Base-by-base conservation (phyloP, 2,329 filamentous ascomycete species). In the Falciphora oryzae region DNA sequence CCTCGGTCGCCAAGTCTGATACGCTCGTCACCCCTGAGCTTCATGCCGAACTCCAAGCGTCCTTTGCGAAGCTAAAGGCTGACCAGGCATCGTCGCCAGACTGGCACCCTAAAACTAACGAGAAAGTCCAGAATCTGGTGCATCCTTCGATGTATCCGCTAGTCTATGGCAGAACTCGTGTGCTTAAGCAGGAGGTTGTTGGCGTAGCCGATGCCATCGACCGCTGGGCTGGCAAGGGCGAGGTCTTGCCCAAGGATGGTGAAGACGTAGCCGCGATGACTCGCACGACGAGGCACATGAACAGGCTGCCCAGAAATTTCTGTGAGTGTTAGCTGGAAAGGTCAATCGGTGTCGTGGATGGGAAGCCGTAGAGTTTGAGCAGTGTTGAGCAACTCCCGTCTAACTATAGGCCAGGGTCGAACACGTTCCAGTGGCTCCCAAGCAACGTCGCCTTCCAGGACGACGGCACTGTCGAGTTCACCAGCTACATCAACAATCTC, bases 121-220 rank as follows among this genome's bases (percentile, higher is more conserved):
- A 78, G 1, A 79, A 77, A 68, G 84, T 89, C 1, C 79, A 83
- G 6, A 81, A 88, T 69, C 74, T 89, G 4, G 79, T 89, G 22
- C 81, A 88, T 68, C 84, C 85, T 7, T 87, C 83, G 2, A 74
- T 88, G 65, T 88, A 81, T 66, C 84, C 85, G 0, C 72, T 88
- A 0, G 73, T 84, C 1, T 84, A 82, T 65, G 71, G 71, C 63
- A 63, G 62, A 13, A 66, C 68, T 13, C 63, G 31, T 14, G 69
- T 65, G 7, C 75, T 81, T 5, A 69, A 82, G 53, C 59, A 65
- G 1, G 70, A 75, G 0, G 73, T 71, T 0, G 75, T 76, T 8
- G 70, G 71, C 2, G 65, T 72, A 0, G 63, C 66, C 3, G 68
- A 72, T 61, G 71, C 71, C 32, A 59, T 71, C 57, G 65, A 69